phyloP scores from a whole-genome alignment of 345 rosid species.

The Eucalyptus pumila region DNA sequence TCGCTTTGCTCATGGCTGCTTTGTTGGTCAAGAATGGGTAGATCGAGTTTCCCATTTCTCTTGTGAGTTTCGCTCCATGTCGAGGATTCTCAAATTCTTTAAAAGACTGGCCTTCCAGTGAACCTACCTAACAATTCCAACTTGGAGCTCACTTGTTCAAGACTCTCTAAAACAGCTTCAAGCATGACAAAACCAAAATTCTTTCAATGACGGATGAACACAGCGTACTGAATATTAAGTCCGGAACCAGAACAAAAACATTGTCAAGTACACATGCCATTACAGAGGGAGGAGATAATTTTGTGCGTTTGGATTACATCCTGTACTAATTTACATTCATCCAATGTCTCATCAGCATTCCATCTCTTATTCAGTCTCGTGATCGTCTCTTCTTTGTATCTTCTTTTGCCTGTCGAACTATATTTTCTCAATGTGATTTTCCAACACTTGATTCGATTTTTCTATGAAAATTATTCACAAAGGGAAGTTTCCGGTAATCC shows the following conservation, averaged over 20 bases:
- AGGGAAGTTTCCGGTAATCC: conserved; percentile 77
- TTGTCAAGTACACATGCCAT: neutral
- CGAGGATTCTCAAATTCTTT: neutral
- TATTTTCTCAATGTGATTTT: neutral
- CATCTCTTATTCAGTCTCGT: neutral
- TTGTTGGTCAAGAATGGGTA: neutral
- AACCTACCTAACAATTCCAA: neutral
- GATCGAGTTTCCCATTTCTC: neutral
- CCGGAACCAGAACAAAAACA: neutral
- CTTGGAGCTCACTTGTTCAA: neutral
- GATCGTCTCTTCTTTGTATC: neutral
- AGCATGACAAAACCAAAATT: neutral
- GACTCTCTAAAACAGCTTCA: neutral
- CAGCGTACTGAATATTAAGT: neutral
- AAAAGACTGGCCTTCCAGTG: neutral
- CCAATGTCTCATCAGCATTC: neutral
- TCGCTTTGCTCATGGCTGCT: neutral
- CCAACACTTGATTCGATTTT: neutral
- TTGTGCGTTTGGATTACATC: neutral
- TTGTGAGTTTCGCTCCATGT: neutral
- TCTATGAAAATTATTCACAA: conserved; percentile 1
- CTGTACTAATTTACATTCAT: neutral
- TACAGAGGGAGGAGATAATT: neutral
- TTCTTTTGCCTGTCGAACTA: neutral
- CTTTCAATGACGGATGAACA: neutral